These are phyloP conservation scores for Clathrus columnatus DNA, from an alignment of 768 basidiomycete genomes.

Conservation along the genomic window DNA sequence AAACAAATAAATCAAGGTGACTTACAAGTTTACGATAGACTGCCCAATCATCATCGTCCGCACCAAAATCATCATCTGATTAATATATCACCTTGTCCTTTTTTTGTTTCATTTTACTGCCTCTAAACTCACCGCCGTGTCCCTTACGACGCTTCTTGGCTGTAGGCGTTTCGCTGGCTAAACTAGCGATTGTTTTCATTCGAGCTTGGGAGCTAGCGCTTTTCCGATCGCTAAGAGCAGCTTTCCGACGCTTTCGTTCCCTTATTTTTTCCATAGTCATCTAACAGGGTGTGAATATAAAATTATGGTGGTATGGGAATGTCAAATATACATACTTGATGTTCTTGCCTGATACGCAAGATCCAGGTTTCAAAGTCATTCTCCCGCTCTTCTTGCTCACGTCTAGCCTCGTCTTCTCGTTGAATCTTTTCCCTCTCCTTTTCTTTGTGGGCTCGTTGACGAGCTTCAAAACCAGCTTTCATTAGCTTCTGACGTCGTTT, in stretches of 20 bases:
- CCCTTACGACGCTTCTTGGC: slow-evolving; percentile 81
- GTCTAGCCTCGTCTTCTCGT: slow-evolving; percentile 29
- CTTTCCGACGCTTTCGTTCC: slow-evolving; percentile 68
- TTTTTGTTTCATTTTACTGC: slow-evolving; percentile 4
- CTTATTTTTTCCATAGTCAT: slow-evolving; percentile 76
- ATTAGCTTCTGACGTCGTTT: slow-evolving; percentile 88
- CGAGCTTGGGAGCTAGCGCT: slow-evolving; percentile 90
- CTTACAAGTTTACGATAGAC: slow-evolving; percentile 94
- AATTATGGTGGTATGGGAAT: neutral
- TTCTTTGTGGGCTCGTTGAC: slow-evolving; percentile 73
- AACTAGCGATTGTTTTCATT: slow-evolving; percentile 91
- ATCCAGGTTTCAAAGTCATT: slow-evolving; percentile 70
- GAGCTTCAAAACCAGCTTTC: slow-evolving; percentile 91
- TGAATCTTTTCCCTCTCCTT: slow-evolving; percentile 81
- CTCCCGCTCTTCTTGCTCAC: slow-evolving; percentile 43
- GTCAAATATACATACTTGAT: slow-evolving; percentile 46
- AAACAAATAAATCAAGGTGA: neutral
- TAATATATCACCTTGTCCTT: neutral
- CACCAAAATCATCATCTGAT: slow-evolving; percentile 86
- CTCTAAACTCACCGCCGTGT: slow-evolving; percentile 50
- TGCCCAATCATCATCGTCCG: slow-evolving; percentile 93
- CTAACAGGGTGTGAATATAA: slow-evolving; percentile 30
- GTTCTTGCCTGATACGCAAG: slow-evolving; percentile 59
- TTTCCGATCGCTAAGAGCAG: slow-evolving; percentile 83
- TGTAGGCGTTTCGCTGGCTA: slow-evolving; percentile 80